Evolutionary conservation across 164 flowering plant genomes (phyloP).

Genomic region (Vitis labrusca): DNA sequence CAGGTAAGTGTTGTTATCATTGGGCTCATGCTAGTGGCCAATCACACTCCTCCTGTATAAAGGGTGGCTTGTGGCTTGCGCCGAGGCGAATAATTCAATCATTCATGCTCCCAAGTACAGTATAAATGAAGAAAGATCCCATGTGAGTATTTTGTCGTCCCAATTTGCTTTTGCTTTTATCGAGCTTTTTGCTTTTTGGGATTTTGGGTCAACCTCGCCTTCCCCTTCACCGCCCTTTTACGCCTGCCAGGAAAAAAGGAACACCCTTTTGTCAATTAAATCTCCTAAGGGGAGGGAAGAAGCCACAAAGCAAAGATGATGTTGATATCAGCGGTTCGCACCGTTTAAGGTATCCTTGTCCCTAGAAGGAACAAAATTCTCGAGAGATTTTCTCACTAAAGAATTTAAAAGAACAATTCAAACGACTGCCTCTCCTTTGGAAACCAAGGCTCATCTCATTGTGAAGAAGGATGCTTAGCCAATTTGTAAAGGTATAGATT

Average conservation of each 20-base stretch:
- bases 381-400: neutral
- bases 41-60: constrained; percentile 23
- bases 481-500: too few relatives aligned
- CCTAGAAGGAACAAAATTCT: neutral
- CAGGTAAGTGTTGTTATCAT: constrained; percentile 24
- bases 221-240: constrained; percentile 5
- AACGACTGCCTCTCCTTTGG: neutral
- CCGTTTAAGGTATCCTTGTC: neutral
- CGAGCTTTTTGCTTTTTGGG: constrained; percentile 8
- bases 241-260: constrained; percentile 13
- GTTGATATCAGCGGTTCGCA: constrained; percentile 3
- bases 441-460: neutral
- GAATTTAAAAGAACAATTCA: neutral
- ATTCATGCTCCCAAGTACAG: constrained; percentile 24
- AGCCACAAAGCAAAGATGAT: neutral
- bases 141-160: constrained; percentile 16
- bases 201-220: constrained; percentile 19
- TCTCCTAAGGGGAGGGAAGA: neutral
- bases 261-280: constrained; percentile 6
- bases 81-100: constrained; percentile 11
- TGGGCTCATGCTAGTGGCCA: constrained; percentile 27
- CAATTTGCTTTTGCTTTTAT: constrained; percentile 24
- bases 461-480: neutral
- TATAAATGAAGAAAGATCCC: constrained; percentile 13
- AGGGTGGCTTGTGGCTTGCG: neutral